Evolutionary conservation across 192 early-diverging fungal genomes (phyloP).

Genomic region (Coemansia sp.): DNA sequence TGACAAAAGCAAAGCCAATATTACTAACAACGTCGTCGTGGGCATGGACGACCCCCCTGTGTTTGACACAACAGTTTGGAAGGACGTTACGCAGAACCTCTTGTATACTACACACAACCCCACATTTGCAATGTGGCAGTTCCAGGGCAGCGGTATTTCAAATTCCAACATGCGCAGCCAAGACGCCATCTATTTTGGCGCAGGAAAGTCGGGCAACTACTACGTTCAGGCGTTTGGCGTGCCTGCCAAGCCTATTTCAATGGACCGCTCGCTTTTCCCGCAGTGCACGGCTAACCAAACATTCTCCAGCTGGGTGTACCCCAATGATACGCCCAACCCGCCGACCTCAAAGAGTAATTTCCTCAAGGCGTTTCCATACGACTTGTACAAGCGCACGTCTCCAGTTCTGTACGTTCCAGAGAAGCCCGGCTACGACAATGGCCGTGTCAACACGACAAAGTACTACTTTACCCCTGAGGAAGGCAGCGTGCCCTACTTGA

Average conservation of each 20-base stretch:
- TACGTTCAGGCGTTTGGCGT: constrained; percentile 47
- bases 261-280: constrained; percentile 15
- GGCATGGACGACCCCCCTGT: constrained; percentile 1
- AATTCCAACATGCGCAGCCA: constrained; percentile 9
- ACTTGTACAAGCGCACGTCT: constrained; percentile 5
- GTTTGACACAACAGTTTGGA: constrained; percentile 33
- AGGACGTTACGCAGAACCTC: constrained; percentile 30
- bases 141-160: constrained; percentile 9
- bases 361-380: constrained; percentile 22
- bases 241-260: constrained; percentile 4
- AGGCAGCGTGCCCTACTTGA: constrained; percentile 33
- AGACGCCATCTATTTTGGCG: constrained; percentile 25
- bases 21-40: constrained; percentile 11
- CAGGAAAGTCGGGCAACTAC: constrained; percentile 23
- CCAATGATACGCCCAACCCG: constrained; percentile 10
- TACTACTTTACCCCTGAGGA: constrained; percentile 37
- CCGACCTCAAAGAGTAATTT: constrained; percentile 1
- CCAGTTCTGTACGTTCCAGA: background rate
- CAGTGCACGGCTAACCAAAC: constrained; percentile 45
- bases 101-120: constrained; percentile 27
- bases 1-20: background rate
- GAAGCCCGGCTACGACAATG: constrained; percentile 13
- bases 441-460: constrained; percentile 11
- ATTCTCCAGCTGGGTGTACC: constrained; percentile 44
- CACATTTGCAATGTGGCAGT: constrained; percentile 41